Evolutionary conservation across 2,329 filamentous ascomycete species (phyloP).

Genomic region (Fusarium zealandicum): DNA sequence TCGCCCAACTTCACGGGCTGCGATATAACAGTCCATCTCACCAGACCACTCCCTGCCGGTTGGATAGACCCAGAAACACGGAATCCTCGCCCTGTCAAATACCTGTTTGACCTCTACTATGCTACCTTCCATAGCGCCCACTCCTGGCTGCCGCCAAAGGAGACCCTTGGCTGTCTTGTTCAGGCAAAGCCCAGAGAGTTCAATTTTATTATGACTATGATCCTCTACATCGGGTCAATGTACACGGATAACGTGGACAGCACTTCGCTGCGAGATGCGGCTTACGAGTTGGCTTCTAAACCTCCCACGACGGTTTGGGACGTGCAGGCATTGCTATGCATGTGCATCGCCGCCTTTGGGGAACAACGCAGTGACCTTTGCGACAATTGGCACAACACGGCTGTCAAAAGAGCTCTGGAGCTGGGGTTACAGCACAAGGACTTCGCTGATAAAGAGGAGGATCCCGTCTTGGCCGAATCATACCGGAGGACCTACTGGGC

Average conservation of each 20-base stretch:
- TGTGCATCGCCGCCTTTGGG: conserved; percentile 31
- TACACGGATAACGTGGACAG: conserved; percentile 21
- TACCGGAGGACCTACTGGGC: conserved; percentile 39
- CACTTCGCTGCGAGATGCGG: conserved; percentile 17
- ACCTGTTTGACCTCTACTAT: conserved; percentile 35
- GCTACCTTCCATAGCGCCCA: conserved; percentile 35
- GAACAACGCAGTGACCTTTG: not conserved
- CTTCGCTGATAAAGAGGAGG: conserved; percentile 21
- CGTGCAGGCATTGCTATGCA: conserved; percentile 34
- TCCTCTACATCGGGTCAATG: conserved; percentile 35
- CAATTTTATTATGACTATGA: conserved; percentile 14
- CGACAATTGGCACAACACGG: conserved; percentile 10
- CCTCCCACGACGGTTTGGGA: conserved; percentile 27
- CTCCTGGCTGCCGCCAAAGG: conserved; percentile 35
- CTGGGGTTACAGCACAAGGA: conserved; percentile 31
- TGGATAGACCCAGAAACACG: conserved; percentile 8
- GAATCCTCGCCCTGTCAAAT: not conserved
- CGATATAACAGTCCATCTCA: not conserved
- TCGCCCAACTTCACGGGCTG: conserved; percentile 14
- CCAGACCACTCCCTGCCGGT: conserved; percentile 11
- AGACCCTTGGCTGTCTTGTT: conserved; percentile 11
- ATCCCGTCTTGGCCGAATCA: conserved; percentile 33
- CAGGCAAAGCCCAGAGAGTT: conserved; percentile 7
- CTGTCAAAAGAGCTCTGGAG: conserved; percentile 25
- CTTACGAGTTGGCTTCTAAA: conserved; percentile 21